Percentiles rank a stretch among this genome's conserved stretches.
Conservation (phyloP, 371 early-diverging fungal genomes). For the Mortierella sp. region DNA sequence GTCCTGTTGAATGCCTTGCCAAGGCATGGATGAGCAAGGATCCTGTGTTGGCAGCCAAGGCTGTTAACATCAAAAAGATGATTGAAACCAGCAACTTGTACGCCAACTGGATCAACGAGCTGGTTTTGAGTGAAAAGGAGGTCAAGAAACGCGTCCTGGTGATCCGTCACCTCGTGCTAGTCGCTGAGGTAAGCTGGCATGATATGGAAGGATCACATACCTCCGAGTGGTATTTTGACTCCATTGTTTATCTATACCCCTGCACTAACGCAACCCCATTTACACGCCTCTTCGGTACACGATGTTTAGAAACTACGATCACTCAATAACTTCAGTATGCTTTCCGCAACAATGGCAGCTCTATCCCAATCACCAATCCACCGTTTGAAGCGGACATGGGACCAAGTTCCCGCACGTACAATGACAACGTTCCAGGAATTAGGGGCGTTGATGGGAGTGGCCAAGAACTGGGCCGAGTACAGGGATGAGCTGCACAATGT, state of each 20-base stretch:
- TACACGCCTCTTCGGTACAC: background rate
- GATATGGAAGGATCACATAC: background rate
- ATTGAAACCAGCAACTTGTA: conserved; percentile 78
- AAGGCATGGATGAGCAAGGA: conserved; percentile 89
- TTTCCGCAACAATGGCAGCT: conserved; percentile 91
- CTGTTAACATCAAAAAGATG: conserved; percentile 80
- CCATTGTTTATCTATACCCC: background rate
- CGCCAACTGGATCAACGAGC: conserved; percentile 90
- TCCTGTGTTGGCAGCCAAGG: conserved; percentile 64
- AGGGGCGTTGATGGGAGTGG: conserved; percentile 81
- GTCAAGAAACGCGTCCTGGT: conserved; percentile 79
- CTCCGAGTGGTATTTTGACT: too few species aligned
- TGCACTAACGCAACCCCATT: background rate
- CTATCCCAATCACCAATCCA: conserved; percentile 90
- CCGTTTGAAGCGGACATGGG: conserved; percentile 91
- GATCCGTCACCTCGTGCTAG: conserved; percentile 86
- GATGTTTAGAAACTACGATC: conserved; percentile 61
- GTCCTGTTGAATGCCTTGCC: conserved; percentile 87
- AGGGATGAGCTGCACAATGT: conserved; percentile 82
- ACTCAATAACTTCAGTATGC: conserved; percentile 92
- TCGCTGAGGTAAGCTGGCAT: conserved; percentile 69
- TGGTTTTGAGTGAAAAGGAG: conserved; percentile 84
- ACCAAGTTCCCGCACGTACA: conserved; percentile 60
- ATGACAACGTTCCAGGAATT: conserved; percentile 64
- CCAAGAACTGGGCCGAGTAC: conserved; percentile 87